These are phyloP conservation scores for Tolypocladium tundrense DNA, from an alignment of 2,329 filamentous ascomycete species.

Conservation along the genomic window DNA sequence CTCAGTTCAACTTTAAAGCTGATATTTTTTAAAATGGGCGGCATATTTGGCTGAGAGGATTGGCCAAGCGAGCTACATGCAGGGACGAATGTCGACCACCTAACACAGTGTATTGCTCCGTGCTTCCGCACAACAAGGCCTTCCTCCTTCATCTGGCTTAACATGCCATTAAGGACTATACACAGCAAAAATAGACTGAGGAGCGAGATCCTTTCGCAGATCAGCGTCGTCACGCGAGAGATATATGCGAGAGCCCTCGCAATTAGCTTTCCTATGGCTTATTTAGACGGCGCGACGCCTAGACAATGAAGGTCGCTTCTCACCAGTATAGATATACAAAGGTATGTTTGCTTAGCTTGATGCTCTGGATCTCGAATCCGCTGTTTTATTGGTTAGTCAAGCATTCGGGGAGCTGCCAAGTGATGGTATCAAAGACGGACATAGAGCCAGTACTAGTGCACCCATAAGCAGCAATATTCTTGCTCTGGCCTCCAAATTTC, in stretches of 20 bases:
- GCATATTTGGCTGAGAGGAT: no score
- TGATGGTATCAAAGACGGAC: neutral
- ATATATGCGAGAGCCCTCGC: neutral
- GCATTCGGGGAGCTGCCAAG: neutral
- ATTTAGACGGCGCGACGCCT: neutral
- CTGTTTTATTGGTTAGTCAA: neutral
- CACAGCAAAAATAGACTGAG: neutral
- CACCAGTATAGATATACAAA: neutral
- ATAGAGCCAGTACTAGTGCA: neutral
- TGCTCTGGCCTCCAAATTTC: neutral
- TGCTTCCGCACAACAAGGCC: neutral
- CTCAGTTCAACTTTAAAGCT: no score
- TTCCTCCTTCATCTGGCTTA: neutral
- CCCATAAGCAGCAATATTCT: neutral
- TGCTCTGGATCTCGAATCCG: neutral
- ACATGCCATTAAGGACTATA: neutral
- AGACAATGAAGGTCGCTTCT: neutral
- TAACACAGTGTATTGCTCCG: no score
- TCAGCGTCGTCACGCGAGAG: neutral
- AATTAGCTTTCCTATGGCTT: neutral
- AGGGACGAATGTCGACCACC: no score
- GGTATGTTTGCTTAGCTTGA: neutral
- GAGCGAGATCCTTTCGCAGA: neutral
- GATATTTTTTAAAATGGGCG: no score
- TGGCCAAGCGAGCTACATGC: no score